These are phyloP conservation scores for Bothriochloa decipiens DNA, from an alignment of 176 grass and related monocot species.

Conservation along the genomic window DNA sequence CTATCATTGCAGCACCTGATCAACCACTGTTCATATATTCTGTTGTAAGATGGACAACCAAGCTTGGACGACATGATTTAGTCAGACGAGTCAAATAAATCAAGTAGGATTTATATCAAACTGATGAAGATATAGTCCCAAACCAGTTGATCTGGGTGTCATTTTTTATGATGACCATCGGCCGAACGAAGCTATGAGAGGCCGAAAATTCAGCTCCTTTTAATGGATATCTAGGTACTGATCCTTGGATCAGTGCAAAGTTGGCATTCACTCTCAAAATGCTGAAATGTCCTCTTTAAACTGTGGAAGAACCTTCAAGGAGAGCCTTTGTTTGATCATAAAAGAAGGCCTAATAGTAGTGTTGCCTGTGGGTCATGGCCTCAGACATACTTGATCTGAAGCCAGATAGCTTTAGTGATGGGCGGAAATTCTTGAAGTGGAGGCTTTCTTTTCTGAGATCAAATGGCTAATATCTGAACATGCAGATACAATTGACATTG, in stretches of 20 bases:
- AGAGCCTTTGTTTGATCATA: neutral
- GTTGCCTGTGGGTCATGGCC: neutral
- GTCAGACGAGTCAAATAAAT: neutral
- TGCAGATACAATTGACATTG: neutral
- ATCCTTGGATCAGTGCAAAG: neutral
- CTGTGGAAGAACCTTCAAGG: neutral
- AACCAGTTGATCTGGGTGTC: neutral
- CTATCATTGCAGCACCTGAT: neutral
- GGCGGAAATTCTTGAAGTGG: neutral
- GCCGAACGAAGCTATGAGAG: neutral
- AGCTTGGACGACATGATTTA: neutral
- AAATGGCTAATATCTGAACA: constrained; percentile 6
- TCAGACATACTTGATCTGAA: neutral
- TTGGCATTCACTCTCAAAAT: neutral
- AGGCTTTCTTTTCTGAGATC: neutral
- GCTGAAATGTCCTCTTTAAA: neutral
- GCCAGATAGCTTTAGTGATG: neutral
- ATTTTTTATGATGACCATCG: neutral
- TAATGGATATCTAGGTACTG: neutral
- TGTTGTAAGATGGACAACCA: neutral
- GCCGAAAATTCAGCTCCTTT: neutral
- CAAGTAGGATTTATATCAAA: neutral
- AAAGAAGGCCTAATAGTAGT: neutral
- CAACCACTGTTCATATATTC: neutral
- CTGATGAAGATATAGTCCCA: neutral